Evolutionary conservation across 1,284 basidiomycete genomes (phyloP).

Genomic region (Pseudozyma hubeiensis): DNA sequence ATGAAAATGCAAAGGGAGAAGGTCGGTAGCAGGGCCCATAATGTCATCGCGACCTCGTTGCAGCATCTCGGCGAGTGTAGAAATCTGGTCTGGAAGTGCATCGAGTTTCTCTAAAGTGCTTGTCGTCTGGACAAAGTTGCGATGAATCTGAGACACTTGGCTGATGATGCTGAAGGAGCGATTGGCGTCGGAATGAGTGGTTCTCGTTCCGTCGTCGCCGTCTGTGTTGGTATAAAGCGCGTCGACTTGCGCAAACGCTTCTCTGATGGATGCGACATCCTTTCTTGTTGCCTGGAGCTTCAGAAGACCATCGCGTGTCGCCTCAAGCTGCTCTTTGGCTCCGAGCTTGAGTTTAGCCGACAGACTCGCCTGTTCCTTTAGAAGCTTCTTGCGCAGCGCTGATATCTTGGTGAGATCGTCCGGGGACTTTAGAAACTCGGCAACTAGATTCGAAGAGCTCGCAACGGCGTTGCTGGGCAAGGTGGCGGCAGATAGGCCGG

Average conservation of each 20-base stretch:
- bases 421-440: conserved; percentile 73
- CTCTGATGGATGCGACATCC: conserved; percentile 86
- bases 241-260: conserved; percentile 91
- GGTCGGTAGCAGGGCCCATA: conserved; percentile 83
- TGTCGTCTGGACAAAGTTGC: conserved; percentile 93
- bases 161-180: conserved; percentile 60
- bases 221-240: conserved; percentile 71
- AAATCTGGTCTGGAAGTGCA: conserved; percentile 86
- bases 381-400: conserved; percentile 89
- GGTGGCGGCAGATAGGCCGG: conserved; percentile 26
- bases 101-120: conserved; percentile 93
- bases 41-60: conserved; percentile 78
- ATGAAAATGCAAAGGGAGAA: conserved; percentile 90
- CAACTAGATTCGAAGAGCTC: conserved; percentile 46
- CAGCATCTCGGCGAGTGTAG: conserved; percentile 82
- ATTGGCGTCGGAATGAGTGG: conserved; percentile 39
- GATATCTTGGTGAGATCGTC: conserved; percentile 92
- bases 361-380: conserved; percentile 96
- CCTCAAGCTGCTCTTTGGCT: conserved; percentile 91
- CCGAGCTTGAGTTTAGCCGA: conserved; percentile 90
- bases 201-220: conserved; percentile 22
- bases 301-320: conserved; percentile 87
- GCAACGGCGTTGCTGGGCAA: conserved; percentile 16
- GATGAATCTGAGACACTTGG: conserved; percentile 90
- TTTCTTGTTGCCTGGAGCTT: conserved; percentile 85